Evolutionary conservation across 2,329 filamentous ascomycete species (phyloP).

Genomic region (Cercospora berteroae): DNA sequence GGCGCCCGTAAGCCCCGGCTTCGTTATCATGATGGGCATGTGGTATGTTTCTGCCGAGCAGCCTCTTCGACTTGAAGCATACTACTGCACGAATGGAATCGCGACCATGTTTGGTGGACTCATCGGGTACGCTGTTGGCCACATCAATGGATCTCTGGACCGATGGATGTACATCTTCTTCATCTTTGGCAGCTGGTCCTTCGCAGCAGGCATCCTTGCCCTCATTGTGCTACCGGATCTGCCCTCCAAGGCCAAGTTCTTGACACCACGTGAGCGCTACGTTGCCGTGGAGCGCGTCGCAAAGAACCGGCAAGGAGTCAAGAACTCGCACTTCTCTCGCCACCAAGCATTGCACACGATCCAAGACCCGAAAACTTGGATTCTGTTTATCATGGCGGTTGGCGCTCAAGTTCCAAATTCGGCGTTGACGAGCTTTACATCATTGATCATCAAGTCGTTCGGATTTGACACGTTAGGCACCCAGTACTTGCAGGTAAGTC

Average conservation of each 20-base stretch:
- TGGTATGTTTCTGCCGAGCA: constrained; percentile 46
- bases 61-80: constrained; percentile 54
- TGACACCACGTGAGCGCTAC: constrained; percentile 20
- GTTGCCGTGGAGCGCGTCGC: constrained; percentile 53
- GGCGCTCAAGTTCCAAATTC: constrained; percentile 58
- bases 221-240: constrained; percentile 27
- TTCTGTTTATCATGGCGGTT: constrained; percentile 55
- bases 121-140: constrained; percentile 59
- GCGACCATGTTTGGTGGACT: constrained; percentile 62
- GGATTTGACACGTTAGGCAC: constrained; percentile 52
- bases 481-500: constrained; percentile 55
- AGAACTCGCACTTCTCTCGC: constrained; percentile 49
- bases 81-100: constrained; percentile 59
- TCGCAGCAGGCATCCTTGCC: constrained; percentile 40
- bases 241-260: constrained; percentile 21
- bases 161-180: constrained; percentile 60
- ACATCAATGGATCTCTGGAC: constrained; percentile 53
- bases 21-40: constrained; percentile 40
- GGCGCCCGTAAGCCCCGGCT: constrained; percentile 39
- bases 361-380: constrained; percentile 59
- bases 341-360: constrained; percentile 49
- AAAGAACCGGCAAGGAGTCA: constrained; percentile 54
- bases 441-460: constrained; percentile 50
- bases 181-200: constrained; percentile 49
- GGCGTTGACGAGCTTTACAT: constrained; percentile 55